Percentiles rank a stretch among this genome's conserved stretches.
Evolutionary conservation across 2,329 filamentous ascomycete species (phyloP).

Genomic region (Nannizziopsis arthrosporioides): DNA sequence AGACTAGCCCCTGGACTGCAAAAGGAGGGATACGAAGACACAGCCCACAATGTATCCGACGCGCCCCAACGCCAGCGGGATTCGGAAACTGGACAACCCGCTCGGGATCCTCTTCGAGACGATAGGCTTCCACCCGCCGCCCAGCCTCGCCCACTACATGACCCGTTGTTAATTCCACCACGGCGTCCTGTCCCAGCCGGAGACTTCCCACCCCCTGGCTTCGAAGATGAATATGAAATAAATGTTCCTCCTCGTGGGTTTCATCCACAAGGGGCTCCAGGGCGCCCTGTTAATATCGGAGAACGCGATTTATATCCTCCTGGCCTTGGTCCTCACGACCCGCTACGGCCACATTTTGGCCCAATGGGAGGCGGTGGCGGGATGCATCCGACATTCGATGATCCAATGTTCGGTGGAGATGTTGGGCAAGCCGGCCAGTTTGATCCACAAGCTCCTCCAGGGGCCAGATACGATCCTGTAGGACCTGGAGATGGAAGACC

Average conservation of each 20-base stretch:
- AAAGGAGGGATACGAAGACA: constrained; percentile 66
- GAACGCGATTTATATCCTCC: constrained; percentile 80
- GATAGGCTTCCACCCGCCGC: constrained; percentile 48
- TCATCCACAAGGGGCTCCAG: constrained; percentile 27
- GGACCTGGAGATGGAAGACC: constrained; percentile 54
- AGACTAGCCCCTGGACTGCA: constrained; percentile 66
- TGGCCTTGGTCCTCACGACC: constrained; percentile 74
- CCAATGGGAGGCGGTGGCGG: constrained; percentile 57
- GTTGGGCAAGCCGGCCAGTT: constrained; percentile 40
- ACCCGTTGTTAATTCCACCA: constrained; percentile 50
- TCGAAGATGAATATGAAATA: constrained; percentile 86
- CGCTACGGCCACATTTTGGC: constrained; percentile 56
- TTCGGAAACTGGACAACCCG: constrained; percentile 34
- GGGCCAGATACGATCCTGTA: constrained; percentile 81
- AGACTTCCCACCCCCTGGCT: constrained; percentile 75
- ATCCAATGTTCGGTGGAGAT: constrained; percentile 64
- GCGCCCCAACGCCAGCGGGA: constrained; percentile 7
- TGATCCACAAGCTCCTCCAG: constrained; percentile 67
- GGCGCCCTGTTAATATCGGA: constrained; percentile 58
- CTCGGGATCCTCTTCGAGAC: constrained; percentile 40
- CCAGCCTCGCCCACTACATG: constrained; percentile 55
- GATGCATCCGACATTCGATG: constrained; percentile 94
- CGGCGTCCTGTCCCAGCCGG: constrained; percentile 54
- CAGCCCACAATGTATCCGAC: constrained; percentile 17
- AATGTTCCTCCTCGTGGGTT: constrained; percentile 51